Conservation (phyloP, 768 basidiomycete genomes). For the Lactarius vividus region DNA sequence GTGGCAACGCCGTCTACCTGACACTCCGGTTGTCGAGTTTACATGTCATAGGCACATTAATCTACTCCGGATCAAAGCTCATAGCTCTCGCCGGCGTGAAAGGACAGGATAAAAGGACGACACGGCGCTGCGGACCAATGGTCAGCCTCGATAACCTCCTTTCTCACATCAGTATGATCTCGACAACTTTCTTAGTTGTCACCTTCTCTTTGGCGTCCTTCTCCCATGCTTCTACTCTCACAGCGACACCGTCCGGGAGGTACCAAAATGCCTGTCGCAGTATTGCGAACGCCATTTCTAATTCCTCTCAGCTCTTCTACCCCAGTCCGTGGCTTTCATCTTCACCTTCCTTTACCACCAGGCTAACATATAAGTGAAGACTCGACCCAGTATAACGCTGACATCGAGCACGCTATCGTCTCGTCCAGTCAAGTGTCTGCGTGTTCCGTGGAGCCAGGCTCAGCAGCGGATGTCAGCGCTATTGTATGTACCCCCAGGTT, state of each 20-base stretch:
- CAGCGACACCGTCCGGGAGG: background rate
- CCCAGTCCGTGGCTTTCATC: background rate
- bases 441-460: conserved; percentile 29
- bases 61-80: background rate
- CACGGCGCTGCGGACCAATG: background rate
- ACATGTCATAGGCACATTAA: background rate
- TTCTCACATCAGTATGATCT: background rate
- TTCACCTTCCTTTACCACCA: background rate
- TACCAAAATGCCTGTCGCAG: background rate
- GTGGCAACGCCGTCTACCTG: background rate
- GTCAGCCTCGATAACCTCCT: background rate
- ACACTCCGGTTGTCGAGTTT: background rate
- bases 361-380: background rate
- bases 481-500: conserved; percentile 12
- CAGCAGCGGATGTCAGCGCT: conserved; percentile 21
- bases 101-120: background rate
- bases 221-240: background rate
- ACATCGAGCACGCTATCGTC: background rate
- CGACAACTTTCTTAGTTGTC: background rate
- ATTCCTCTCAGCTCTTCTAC: conserved; percentile 1
- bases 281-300: background rate
- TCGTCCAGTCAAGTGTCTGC: background rate
- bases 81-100: background rate
- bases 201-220: background rate
- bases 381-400: background rate